phyloP scores from a whole-genome alignment of 768 basidiomycete genomes.

The Mycena leptocephala region DNA sequence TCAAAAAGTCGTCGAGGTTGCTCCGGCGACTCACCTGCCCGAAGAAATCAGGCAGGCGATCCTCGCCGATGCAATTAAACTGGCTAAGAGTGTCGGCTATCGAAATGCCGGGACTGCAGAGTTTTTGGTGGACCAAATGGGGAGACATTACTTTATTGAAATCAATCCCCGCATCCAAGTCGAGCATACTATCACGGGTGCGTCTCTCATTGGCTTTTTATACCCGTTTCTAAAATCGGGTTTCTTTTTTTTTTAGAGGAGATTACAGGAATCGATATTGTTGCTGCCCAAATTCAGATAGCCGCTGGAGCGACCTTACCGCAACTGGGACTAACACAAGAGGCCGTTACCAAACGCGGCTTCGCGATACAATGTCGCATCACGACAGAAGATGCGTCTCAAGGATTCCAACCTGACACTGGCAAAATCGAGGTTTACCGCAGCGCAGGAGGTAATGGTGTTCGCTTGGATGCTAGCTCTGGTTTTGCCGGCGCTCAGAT shows the following conservation, averaged over 20 bases:
- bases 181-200: conserved; percentile 98
- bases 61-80: conserved; percentile 91
- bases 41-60: conserved; percentile 94
- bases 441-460: conserved; percentile 98
- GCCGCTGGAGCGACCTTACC: conserved; percentile 98
- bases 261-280: conserved; percentile 99
- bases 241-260: conserved; percentile 86
- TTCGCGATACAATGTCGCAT: conserved; percentile 99
- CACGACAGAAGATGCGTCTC: conserved; percentile 96
- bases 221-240: conserved; percentile 21
- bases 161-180: conserved; percentile 99
- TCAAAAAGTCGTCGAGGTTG: conserved; percentile 99
- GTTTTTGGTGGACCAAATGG: conserved; percentile 97
- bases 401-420: conserved; percentile 96
- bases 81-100: conserved; percentile 95
- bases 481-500: conserved; percentile 99
- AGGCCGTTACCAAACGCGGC: conserved; percentile 95
- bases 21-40: conserved; percentile 94
- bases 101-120: conserved; percentile 98
- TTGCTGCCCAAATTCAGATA: conserved; percentile 99
- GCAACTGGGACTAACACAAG: conserved; percentile 96
- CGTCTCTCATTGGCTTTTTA: conserved; percentile 37
- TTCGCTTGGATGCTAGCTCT: conserved; percentile 95
- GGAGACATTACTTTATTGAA: conserved; percentile 99
- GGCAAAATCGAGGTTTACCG: conserved; percentile 99